Evolutionary conservation across 2,329 filamentous ascomycete species (phyloP).

Genomic region (Epichloe brachyelytri): DNA sequence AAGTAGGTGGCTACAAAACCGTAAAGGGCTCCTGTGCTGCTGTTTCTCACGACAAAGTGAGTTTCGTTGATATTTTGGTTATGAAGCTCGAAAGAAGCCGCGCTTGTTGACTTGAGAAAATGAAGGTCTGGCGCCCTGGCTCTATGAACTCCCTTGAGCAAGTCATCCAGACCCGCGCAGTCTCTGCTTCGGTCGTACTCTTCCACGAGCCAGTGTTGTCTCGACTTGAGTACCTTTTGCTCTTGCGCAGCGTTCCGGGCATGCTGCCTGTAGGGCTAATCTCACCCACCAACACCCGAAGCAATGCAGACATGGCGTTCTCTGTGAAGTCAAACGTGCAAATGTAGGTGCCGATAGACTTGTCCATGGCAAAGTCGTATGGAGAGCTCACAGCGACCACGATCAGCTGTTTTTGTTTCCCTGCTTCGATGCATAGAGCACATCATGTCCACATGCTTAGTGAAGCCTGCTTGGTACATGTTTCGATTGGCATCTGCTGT

Average conservation of each 20-base stretch:
- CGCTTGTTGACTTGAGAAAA: conserved; percentile 56
- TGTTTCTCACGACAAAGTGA: conserved; percentile 89
- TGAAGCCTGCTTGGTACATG: conserved; percentile 85
- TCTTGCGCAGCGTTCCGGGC: conserved; percentile 69
- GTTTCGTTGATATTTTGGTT: conserved; percentile 61
- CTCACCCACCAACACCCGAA: conserved; percentile 74
- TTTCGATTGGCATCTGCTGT: conserved; percentile 93
- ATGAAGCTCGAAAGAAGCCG: conserved; percentile 63
- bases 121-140: conserved; percentile 52
- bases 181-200: conserved; percentile 74
- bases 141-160: conserved; percentile 59
- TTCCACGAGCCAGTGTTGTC: conserved; percentile 91
- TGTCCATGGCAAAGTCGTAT: conserved; percentile 92
- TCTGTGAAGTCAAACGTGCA: conserved; percentile 97
- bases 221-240: conserved; percentile 79
- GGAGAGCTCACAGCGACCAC: conserved; percentile 91
- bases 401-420: conserved; percentile 77
- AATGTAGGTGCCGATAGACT: conserved; percentile 78
- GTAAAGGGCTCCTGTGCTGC: conserved; percentile 79
- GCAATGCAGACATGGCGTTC: conserved; percentile 72
- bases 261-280: conserved; percentile 45
- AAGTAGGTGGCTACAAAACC: conserved; percentile 88
- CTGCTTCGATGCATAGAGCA: conserved; percentile 69
- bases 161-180: conserved; percentile 55
- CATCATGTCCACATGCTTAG: conserved; percentile 93